phyloP scores from a whole-genome alignment of 2,329 filamentous ascomycete genomes.

The Aureobasidium sp. region DNA sequence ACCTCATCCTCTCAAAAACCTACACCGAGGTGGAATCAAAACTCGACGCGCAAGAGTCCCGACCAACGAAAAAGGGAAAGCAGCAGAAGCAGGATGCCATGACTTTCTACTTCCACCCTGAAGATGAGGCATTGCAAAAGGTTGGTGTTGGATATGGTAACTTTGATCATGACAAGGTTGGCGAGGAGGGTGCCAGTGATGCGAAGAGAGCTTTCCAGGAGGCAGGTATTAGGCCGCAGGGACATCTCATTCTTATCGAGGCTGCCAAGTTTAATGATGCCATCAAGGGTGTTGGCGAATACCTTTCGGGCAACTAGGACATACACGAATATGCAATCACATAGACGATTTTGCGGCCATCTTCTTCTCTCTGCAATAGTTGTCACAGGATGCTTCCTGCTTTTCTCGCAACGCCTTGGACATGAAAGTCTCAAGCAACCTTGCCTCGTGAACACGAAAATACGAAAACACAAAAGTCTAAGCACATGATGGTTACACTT shows the following conservation, averaged over 20 bases:
- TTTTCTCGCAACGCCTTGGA: not conserved
- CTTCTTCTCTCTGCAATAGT: no score
- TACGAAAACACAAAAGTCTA: no score
- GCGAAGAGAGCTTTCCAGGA: constrained; percentile 94
- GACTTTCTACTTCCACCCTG: constrained; percentile 87
- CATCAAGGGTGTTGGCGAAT: constrained; percentile 68
- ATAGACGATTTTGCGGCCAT: not conserved
- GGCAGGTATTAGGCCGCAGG: constrained; percentile 75
- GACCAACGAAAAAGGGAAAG: constrained; percentile 59
- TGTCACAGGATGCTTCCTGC: not conserved
- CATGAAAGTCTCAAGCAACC: not conserved
- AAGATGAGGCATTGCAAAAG: constrained; percentile 82
- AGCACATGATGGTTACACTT: no score
- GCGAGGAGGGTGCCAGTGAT: constrained; percentile 73
- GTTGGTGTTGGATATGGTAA: constrained; percentile 63
- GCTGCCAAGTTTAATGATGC: constrained; percentile 67
- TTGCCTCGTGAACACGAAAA: no score
- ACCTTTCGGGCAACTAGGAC: constrained; percentile 41
- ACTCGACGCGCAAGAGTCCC: constrained; percentile 60
- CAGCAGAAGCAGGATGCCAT: constrained; percentile 40
- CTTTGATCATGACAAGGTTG: constrained; percentile 72
- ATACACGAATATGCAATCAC: not conserved
- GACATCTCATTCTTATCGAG: constrained; percentile 82
- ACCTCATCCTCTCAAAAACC: constrained; percentile 84
- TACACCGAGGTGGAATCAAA: constrained; percentile 82